A percentile compares a stretch with the other conserved stretches of the same genome.
Conservation (phyloP, 2,329 filamentous ascomycete species). For the Epichloe coenophiala region DNA sequence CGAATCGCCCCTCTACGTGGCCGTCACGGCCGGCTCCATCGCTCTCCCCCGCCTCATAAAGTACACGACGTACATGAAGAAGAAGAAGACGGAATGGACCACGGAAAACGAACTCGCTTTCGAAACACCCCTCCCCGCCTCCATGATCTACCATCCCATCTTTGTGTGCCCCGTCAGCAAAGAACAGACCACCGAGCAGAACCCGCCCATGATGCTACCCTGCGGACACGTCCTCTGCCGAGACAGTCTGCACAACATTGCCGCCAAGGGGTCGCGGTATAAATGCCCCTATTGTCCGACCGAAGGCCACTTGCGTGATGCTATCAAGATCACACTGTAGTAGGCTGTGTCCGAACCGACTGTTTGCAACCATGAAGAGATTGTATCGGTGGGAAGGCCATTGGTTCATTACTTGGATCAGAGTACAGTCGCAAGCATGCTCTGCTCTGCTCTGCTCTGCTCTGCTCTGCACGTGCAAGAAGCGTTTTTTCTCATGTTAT, state of each 20-base stretch:
- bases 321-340: constrained; percentile 55
- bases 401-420: no score
- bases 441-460: no score
- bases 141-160: constrained; percentile 77
- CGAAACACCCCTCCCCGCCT: constrained; percentile 45
- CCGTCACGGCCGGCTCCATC: constrained; percentile 82
- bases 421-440: no score
- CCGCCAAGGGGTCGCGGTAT: constrained; percentile 65
- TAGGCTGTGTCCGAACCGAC: not conserved
- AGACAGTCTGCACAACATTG: constrained; percentile 67
- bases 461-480: not conserved
- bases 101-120: constrained; percentile 85
- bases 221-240: constrained; percentile 89
- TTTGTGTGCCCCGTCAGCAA: constrained; percentile 97
- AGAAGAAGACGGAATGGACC: constrained; percentile 90
- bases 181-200: constrained; percentile 83
- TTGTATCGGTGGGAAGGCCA: no score
- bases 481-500: not conserved
- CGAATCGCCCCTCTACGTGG: constrained; percentile 84
- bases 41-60: constrained; percentile 83
- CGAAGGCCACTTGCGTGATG: constrained; percentile 67
- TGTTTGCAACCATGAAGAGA: not conserved
- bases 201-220: constrained; percentile 92
- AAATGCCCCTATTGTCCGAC: constrained; percentile 95
- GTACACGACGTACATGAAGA: constrained; percentile 72